A percentile compares a stretch with the other conserved stretches of the same genome.
phyloP scores from a whole-genome alignment of 169 alveolate genomes.

The Cryptosporidium parvum region DNA sequence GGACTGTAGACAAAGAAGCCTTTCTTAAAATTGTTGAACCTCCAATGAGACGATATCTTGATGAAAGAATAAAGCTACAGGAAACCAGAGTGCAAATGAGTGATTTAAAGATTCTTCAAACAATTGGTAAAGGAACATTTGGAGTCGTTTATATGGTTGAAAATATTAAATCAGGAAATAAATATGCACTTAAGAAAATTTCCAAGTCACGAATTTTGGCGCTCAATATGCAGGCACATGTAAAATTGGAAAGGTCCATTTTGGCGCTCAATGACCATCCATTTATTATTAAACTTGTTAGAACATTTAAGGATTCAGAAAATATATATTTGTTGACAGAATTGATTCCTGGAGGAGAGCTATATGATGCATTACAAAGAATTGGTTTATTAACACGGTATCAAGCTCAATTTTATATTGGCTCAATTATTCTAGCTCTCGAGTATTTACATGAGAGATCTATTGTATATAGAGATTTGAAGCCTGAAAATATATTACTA shows the following conservation, averaged over 20 bases:
- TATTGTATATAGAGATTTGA: slow-evolving; percentile 94
- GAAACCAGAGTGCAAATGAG: slow-evolving; percentile 89
- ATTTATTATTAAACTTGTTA: slow-evolving; percentile 90
- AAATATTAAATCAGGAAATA: slow-evolving; percentile 83
- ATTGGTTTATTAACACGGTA: slow-evolving; percentile 88
- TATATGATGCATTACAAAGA: slow-evolving; percentile 92
- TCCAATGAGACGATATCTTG: slow-evolving; percentile 90
- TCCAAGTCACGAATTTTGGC: slow-evolving; percentile 84
- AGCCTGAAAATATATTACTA: slow-evolving; percentile 97
- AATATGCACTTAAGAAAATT: slow-evolving; percentile 93
- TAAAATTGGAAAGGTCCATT: slow-evolving; percentile 91
- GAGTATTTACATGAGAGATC: slow-evolving; percentile 93
- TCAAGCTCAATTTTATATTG: slow-evolving; percentile 93
- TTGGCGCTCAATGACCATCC: slow-evolving; percentile 96
- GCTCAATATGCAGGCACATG: slow-evolving; percentile 88
- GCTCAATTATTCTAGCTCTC: slow-evolving; percentile 89
- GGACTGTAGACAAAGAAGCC: slow-evolving; percentile 91
- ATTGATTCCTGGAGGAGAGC: slow-evolving; percentile 93
- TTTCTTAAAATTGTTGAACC: slow-evolving; percentile 83
- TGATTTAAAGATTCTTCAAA: slow-evolving; percentile 84
- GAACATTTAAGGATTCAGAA: slow-evolving; percentile 91
- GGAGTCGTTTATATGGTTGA: slow-evolving; percentile 91
- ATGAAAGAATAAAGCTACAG: slow-evolving; percentile 91
- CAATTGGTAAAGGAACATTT: slow-evolving; percentile 91
- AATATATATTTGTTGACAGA: slow-evolving; percentile 92